These are phyloP conservation scores for Chlorella sorokiniana DNA, from an alignment of 139 green algal genomes.

Conservation along the genomic window DNA sequence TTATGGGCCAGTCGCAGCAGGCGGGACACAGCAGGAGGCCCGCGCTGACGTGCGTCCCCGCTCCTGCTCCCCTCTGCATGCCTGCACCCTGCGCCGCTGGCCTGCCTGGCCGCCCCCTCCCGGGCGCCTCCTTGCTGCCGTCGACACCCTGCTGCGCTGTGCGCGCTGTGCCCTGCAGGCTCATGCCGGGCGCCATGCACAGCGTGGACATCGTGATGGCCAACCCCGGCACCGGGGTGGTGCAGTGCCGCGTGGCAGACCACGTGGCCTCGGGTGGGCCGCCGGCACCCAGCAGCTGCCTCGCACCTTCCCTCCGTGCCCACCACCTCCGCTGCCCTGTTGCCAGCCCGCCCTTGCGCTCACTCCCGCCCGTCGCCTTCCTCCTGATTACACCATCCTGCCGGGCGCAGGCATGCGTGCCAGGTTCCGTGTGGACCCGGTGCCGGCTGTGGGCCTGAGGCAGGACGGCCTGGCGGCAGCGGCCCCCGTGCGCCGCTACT, in stretches of 20 bases:
- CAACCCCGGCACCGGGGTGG: conserved; percentile 21
- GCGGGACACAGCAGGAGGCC: neutral
- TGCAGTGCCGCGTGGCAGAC: conserved; percentile 49
- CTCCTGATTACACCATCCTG: too few species aligned
- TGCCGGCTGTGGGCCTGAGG: neutral
- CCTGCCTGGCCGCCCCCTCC: neutral
- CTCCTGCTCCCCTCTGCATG: neutral
- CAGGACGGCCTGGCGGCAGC: conserved; percentile 9
- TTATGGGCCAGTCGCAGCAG: conserved; percentile 29
- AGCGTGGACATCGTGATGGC: conserved; percentile 36
- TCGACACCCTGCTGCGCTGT: neutral
- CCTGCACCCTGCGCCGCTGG: too few species aligned
- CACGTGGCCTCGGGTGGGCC: conserved; percentile 41
- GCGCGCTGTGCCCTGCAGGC: neutral
- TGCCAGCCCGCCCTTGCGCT: neutral
- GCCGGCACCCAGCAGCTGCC: neutral
- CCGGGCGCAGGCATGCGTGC: conserved; percentile 22
- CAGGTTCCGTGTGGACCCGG: conserved; percentile 28
- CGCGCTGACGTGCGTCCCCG: neutral
- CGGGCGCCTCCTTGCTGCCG: neutral
- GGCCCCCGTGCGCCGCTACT: conserved; percentile 42
- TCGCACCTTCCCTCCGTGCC: neutral
- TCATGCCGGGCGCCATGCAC: conserved; percentile 48
- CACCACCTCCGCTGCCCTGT: neutral
- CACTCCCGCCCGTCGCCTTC: neutral